These are phyloP conservation scores for Heliamphora pulchella DNA, from an alignment of 179 eudicot species.

Conservation along the genomic window DNA sequence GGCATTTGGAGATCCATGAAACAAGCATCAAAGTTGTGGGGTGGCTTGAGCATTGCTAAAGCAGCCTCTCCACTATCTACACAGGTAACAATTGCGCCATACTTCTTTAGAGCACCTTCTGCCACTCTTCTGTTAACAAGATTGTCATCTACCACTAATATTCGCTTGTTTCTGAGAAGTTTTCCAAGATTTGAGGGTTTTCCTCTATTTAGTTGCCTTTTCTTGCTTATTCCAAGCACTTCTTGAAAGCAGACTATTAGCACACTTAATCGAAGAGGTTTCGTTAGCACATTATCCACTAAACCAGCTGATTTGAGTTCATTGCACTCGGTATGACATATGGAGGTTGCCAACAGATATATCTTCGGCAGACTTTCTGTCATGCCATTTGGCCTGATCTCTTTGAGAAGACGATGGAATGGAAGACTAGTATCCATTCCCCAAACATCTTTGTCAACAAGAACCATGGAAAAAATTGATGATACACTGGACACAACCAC, in stretches of 20 bases:
- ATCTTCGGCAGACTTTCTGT: conserved; percentile 33
- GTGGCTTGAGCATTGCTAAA: conserved; percentile 51
- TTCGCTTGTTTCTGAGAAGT: conserved; percentile 47
- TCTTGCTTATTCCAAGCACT: conserved; percentile 49
- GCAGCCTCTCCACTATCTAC: conserved; percentile 74
- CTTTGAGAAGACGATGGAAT: conserved; percentile 34
- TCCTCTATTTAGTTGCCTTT: conserved; percentile 30
- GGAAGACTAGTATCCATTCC: conserved; percentile 35
- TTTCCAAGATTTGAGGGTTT: conserved; percentile 41
- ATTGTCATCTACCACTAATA: conserved; percentile 91
- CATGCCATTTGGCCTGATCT: conserved; percentile 23
- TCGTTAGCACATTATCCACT: conserved; percentile 50
- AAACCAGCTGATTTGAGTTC: conserved; percentile 55
- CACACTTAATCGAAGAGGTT: conserved; percentile 70
- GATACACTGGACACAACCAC: conserved; percentile 34
- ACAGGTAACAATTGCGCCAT: conserved; percentile 73
- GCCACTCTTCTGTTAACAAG: conserved; percentile 75
- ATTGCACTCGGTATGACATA: conserved; percentile 34
- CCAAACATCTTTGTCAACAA: conserved; percentile 68
- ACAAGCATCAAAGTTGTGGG: conserved; percentile 82
- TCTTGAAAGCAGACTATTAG: conserved; percentile 55
- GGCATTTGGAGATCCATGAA: conserved; percentile 99
- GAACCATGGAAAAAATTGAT: conserved; percentile 45
- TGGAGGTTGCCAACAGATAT: conserved; percentile 46
- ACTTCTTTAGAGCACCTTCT: conserved; percentile 74